These are phyloP conservation scores for Fonsecaea erecta DNA, from an alignment of 2,329 filamentous ascomycete genomes.

Conservation along the genomic window DNA sequence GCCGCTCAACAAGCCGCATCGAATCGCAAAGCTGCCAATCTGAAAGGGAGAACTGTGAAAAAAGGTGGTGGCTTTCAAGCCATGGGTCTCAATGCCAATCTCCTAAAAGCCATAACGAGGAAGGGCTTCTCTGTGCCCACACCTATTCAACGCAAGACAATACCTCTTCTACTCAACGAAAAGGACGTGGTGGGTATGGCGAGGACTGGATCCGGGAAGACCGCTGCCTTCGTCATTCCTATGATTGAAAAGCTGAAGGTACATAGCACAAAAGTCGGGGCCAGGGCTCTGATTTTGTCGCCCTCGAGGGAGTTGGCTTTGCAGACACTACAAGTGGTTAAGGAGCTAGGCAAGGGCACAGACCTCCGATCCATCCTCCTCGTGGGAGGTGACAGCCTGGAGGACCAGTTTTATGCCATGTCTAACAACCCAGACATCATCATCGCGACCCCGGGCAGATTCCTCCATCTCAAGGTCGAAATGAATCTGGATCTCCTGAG, in stretches of 20 bases:
- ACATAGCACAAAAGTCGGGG: constrained; percentile 84
- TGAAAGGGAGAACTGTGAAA: constrained; percentile 85
- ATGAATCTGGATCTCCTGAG: constrained; percentile 92
- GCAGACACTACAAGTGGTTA: constrained; percentile 94
- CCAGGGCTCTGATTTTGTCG: constrained; percentile 84
- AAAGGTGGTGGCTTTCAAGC: constrained; percentile 96
- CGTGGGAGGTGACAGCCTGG: constrained; percentile 92
- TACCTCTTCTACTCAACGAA: constrained; percentile 84
- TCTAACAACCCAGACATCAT: constrained; percentile 94
- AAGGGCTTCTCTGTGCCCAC: constrained; percentile 97
- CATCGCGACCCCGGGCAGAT: constrained; percentile 94
- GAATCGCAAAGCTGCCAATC: constrained; percentile 80
- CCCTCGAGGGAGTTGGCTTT: constrained; percentile 92
- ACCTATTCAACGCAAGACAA: constrained; percentile 95
- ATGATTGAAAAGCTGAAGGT: constrained; percentile 94
- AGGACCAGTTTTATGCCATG: constrained; percentile 94
- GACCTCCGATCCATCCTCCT: constrained; percentile 88
- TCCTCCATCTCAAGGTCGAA: constrained; percentile 94
- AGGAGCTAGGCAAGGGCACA: constrained; percentile 87
- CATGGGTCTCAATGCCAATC: constrained; percentile 82
- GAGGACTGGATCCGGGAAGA: constrained; percentile 97
- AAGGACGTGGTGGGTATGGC: constrained; percentile 99
- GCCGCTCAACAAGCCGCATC: constrained; percentile 82
- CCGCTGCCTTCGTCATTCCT: constrained; percentile 94
- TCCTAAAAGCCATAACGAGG: constrained; percentile 86